These are phyloP conservation scores for Kalmusia sp. DNA, from an alignment of 2,329 filamentous ascomycete genomes.

Conservation along the genomic window DNA sequence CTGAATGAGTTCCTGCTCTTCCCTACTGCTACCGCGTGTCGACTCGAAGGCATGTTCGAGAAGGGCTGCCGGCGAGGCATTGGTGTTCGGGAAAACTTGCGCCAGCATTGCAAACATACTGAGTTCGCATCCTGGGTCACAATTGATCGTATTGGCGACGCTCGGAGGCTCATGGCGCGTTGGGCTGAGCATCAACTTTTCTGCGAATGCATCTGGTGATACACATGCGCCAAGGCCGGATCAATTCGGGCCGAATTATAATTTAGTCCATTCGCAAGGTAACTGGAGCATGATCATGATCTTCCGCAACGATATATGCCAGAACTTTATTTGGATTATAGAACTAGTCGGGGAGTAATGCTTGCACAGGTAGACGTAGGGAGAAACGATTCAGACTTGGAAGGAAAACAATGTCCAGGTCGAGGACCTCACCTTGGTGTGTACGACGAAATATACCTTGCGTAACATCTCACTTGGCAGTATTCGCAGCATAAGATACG, in stretches of 20 bases:
- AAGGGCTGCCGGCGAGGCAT: slow-evolving; percentile 33
- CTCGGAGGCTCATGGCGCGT: slow-evolving; percentile 48
- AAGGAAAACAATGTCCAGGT: too few relatives aligned
- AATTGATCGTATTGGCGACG: slow-evolving; percentile 37
- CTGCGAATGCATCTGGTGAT: slow-evolving; percentile 4
- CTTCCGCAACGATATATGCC: too few relatives aligned
- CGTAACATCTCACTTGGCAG: background rate
- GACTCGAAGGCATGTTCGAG: slow-evolving; percentile 32
- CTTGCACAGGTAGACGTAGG: too few relatives aligned
- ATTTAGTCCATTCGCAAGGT: background rate
- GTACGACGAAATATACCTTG: too few relatives aligned
- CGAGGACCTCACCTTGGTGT: too few relatives aligned
- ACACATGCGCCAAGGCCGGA: slow-evolving; percentile 6
- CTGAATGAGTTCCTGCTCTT: slow-evolving; percentile 40
- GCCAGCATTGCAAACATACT: slow-evolving; percentile 45
- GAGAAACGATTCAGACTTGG: too few relatives aligned
- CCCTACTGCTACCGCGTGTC: slow-evolving; percentile 35
- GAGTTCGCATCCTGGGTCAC: slow-evolving; percentile 34
- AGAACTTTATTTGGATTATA: too few relatives aligned
- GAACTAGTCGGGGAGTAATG: too few relatives aligned
- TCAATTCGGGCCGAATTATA: background rate
- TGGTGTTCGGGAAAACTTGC: slow-evolving; percentile 31
- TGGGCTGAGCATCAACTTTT: slow-evolving; percentile 19
- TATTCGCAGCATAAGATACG: background rate
- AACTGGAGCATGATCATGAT: too few relatives aligned